phyloP scores from a whole-genome alignment of 495 filamentous ascomycete species.

The Xylaria telfairii region DNA sequence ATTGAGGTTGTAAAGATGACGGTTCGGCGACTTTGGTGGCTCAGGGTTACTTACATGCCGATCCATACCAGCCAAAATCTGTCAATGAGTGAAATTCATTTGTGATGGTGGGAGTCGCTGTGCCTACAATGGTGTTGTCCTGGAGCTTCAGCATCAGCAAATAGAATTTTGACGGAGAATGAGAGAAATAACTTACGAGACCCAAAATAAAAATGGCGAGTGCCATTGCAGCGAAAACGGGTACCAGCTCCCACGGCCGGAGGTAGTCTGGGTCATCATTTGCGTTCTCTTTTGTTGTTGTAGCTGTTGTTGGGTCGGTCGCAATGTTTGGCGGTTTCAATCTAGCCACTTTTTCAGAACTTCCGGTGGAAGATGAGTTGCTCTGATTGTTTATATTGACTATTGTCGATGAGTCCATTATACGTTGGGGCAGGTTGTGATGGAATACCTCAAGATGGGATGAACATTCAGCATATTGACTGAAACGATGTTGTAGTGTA shows the following conservation, averaged over 20 bases:
- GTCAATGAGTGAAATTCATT: slow-evolving; percentile 45
- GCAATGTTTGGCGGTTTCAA: too few relatives aligned
- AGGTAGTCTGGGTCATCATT: slow-evolving; percentile 3
- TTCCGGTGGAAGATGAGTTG: too few relatives aligned
- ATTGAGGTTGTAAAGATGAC: background rate
- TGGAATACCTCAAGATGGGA: too few relatives aligned
- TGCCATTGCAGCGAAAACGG: slow-evolving; percentile 2
- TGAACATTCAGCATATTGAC: too few relatives aligned
- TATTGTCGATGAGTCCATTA: too few relatives aligned
- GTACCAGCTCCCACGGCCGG: background rate
- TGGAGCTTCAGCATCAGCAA: background rate
- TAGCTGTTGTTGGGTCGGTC: too few relatives aligned
- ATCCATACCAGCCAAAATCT: slow-evolving; percentile 59
- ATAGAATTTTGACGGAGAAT: background rate
- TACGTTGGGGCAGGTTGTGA: too few relatives aligned
- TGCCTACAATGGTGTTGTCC: slow-evolving; percentile 18
- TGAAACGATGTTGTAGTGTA: too few relatives aligned
- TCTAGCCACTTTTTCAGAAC: too few relatives aligned
- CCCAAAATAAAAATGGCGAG: slow-evolving; percentile 17
- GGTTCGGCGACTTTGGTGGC: background rate
- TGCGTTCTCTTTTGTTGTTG: too few relatives aligned
- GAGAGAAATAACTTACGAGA: background rate
- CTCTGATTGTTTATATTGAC: too few relatives aligned
- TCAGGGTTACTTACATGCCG: slow-evolving; percentile 13
- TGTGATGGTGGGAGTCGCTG: slow-evolving; percentile 43